Evolutionary conservation across 2,329 filamentous ascomycete species (phyloP), one percentile per base, ranked within the genome.

Genomic region (Pseudomassariella vexata): DNA sequence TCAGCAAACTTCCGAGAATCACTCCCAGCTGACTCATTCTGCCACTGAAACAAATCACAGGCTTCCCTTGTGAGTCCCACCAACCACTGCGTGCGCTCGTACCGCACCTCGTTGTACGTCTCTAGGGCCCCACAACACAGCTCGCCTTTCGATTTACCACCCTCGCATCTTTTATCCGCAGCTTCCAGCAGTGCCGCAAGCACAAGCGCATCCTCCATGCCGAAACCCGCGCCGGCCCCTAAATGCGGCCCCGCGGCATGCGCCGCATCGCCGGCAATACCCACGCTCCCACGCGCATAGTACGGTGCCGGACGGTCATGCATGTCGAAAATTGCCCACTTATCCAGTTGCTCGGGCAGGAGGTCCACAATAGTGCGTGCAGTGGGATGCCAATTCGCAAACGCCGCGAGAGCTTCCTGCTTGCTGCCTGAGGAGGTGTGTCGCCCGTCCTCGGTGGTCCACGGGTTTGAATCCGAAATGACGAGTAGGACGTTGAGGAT

Each of bases 401-500:
- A 68, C 9, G 63, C 62, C 1, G 42, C 34, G 7, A 53, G 27
- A 12, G 67, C 60, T n/a, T 67, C 62, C 2, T 53, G 44, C 27
- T 60, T 60, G 17, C 49, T 51, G 15, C 60, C 62, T 1, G 52
- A 50, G 0, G 65, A 48, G 1, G 51, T 56, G 23, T 56, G 53
- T 16, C 42, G 44, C 7, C 39, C 46, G 27, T 44, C 41, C 11
- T 40, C 40, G 0, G 32, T 41, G 18, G 15, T 24, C 66, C 66
- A 72, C 4, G 54, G 43, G 1, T 46, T 34, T 1, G 57, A 42
- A 20, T 67, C 56, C 1, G 60, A 54, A 22, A 62, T 52, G 10
- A 64, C 59, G 28, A 73, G 68, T 2, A 75, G 63, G 2, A 73
- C 62, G 47, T 82, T 82, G 55, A 82, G 67, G 3, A 68, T 62